Conservation (phyloP, 1,284 basidiomycete species). For the Pseudozyma sp. region DNA sequence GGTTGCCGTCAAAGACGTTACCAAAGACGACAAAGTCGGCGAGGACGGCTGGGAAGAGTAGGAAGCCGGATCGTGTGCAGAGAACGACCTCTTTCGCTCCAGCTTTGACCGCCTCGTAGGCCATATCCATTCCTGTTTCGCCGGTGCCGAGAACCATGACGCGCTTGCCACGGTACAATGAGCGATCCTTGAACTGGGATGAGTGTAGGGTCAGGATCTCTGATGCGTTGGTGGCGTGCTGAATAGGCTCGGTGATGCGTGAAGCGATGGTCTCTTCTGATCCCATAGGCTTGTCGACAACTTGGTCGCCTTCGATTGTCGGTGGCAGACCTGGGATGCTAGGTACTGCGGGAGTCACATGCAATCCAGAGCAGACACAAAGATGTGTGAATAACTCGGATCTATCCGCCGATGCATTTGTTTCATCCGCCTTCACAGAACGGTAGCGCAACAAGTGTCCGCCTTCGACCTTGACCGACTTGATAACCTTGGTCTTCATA, state of each 20-base stretch:
- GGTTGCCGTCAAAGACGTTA: slow-evolving; percentile 71
- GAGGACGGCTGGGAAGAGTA: slow-evolving; percentile 77
- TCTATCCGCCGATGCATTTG: slow-evolving; percentile 3
- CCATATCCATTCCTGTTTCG: slow-evolving; percentile 78
- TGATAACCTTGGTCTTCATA: slow-evolving; percentile 44
- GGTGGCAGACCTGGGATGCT: slow-evolving; percentile 53
- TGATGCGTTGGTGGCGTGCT: slow-evolving; percentile 32
- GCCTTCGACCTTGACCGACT: slow-evolving; percentile 37
- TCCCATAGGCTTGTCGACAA: slow-evolving; percentile 30
- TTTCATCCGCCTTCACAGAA: neutral
- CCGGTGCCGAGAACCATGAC: slow-evolving; percentile 70
- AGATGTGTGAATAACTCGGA: slow-evolving; percentile 51
- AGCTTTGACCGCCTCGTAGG: slow-evolving; percentile 73
- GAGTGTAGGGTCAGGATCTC: slow-evolving; percentile 57
- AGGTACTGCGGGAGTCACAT: slow-evolving; percentile 52
- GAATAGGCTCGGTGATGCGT: slow-evolving; percentile 29
- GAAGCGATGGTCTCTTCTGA: slow-evolving; percentile 23
- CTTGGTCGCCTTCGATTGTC: slow-evolving; percentile 35
- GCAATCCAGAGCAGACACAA: slow-evolving; percentile 56
- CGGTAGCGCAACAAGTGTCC: slow-evolving; percentile 39
- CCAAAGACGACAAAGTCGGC: slow-evolving; percentile 77
- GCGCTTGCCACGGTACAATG: slow-evolving; percentile 51
- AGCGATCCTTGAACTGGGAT: slow-evolving; percentile 57
- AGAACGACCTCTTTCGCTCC: slow-evolving; percentile 74
- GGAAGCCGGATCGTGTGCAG: slow-evolving; percentile 73